Base-by-base conservation (phyloP, 2,329 filamentous ascomycete genomes). In the Cadophora sp. region DNA sequence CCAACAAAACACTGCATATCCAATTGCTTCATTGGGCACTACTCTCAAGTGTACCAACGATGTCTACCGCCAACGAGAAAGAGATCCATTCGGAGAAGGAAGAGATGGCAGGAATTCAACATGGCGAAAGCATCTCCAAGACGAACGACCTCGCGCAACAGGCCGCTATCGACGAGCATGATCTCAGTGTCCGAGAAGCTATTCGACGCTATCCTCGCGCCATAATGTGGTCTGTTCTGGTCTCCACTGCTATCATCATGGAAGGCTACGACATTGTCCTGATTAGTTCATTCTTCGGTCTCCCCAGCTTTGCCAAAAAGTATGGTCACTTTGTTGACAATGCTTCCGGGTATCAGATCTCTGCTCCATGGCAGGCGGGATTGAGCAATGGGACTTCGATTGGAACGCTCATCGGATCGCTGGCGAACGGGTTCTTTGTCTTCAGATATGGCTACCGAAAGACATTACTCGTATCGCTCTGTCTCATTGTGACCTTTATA, bases 341-440 rank as follows among this genome's bases (percentile, higher is more conserved):
- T 58, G 77, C 75, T 2, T 51, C 24, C 14, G 72, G 72, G 3
- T 81, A 82, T 61, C 76, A 81, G 66, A 73, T 84, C 27, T 75
- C 79, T 8, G 58, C 67, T 1, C 48, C 68, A 1, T 84, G 83
- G 83, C 82, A 83, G 69, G 77, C 81, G 12, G 81, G 78, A 2
- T 71, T 84, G 2, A 76, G 76, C 14, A 82, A 81, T 46, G 82
- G 79, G 4, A 77, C 79, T 0, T 71, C 76, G 11, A 77, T 80
- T 7, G 83, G 83, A 31, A 24, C 29, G n/a, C 50, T 65, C 19
- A 31, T 59, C 12, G 62, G 62, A n/a, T 37, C 22, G 16, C 34
- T 83, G 59, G 77, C 48, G 11, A 84, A 83, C 68, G 83, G 83
- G 22, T 83, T 79, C 75, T 79, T 81, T 7, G 82, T 80, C 29